Evolutionary conservation across 306 rosid species (phyloP), one percentile per base, ranked within the genome.

Genomic region (Cercis canadensis): DNA sequence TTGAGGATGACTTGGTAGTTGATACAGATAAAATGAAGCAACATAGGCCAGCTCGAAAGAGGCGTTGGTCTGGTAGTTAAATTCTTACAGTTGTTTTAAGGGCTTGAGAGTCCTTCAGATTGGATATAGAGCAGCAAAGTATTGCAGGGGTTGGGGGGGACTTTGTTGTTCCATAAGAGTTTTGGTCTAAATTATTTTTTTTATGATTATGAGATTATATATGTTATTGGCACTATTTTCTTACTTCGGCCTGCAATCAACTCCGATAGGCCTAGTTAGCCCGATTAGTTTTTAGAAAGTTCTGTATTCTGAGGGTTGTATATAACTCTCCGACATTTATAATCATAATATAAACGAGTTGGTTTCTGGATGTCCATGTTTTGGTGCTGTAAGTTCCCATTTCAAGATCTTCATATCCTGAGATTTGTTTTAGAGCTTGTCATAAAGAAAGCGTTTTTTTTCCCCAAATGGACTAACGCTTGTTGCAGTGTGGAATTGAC

Each of bases 41-140:
- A 52, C 80, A 70, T 5, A 87, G 92, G 74, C 92, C 96, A 46
- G 59, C 74, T 29, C 82, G 96, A 64, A 90, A 85, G 81, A 84
- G 96, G 82, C 85, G 64, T 50, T 87, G 96, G 96, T 64, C 77
- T 16, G 75, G 80, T 16, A 57, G 68, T 45, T 76, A 80, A 72
- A 59, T 51, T 57, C 70, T 62, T 46, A n/a, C 51, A 2, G 39
- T 62, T 40, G 4, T 50, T 70, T 24, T 17, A 17, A 67, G 37
- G 66, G 47, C 46, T 14, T 0, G 6, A 14, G 21, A 61, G 32
- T 45, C 66, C 62, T 46, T 54, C 16, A 49, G 59, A 55, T 60
- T 77, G 40, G 9, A 57, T 54, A 34, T 49, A 64, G 16, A 14
- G 12, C n/a, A 40, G 57, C 64, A 11, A 57, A 41, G 34, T 67